Evolutionary conservation across 2,329 filamentous ascomycete genomes (phyloP).

Genomic region (Sclerotinia nivalis): DNA sequence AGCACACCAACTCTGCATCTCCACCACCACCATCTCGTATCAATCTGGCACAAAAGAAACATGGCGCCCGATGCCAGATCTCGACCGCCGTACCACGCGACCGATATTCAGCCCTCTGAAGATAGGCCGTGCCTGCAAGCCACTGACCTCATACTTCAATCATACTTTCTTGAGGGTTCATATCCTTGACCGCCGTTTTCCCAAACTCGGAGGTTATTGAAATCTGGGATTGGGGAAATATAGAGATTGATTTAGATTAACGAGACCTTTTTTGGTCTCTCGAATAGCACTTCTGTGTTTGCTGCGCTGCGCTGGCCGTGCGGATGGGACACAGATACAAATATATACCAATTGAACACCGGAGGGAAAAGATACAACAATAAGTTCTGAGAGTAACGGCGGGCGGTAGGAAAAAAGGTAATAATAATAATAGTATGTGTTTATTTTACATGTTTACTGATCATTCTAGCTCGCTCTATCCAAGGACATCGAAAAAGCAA

Average conservation of each 20-base stretch:
- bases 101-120: conserved; percentile 3
- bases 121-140: not conserved
- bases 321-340: not conserved
- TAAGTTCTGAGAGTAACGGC: not conserved
- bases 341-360: not conserved
- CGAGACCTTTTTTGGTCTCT: not conserved
- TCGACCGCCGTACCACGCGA: conserved; percentile 9
- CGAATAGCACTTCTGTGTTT: not conserved
- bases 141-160: conserved; percentile 1
- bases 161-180: not conserved
- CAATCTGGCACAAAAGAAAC: not conserved
- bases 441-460: not conserved
- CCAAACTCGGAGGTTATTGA: not conserved
- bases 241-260: conserved; percentile 11
- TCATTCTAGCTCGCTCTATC: conserved; percentile 2
- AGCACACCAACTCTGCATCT: not conserved
- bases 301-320: not conserved
- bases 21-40: conserved; percentile 8
- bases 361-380: not conserved
- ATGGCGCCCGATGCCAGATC: conserved; percentile 16
- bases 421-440: not conserved
- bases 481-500: not conserved
- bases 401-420: not conserved
- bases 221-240: not conserved
- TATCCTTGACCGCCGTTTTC: conserved; percentile 14